A percentile compares a stretch with the other conserved stretches of the same genome.
These are phyloP conservation scores for Pulveroboletus sp. DNA, from an alignment of 768 basidiomycete genomes.

Conservation along the genomic window DNA sequence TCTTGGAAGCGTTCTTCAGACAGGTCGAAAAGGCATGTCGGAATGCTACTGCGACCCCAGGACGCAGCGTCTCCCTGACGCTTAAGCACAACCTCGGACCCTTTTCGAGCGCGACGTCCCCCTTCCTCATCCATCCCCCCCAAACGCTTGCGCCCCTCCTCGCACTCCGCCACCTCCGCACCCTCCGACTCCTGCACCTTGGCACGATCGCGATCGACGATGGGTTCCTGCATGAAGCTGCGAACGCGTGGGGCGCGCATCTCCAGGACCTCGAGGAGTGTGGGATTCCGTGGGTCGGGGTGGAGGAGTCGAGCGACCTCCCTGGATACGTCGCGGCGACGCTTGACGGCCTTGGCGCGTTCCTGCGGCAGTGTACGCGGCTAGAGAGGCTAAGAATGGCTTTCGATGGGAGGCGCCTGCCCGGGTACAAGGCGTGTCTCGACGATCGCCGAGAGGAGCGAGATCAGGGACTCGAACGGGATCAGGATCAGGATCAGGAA, in stretches of 20 bases:
- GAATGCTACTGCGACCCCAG: background rate
- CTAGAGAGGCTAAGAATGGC: slow-evolving; percentile 19
- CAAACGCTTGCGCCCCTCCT: slow-evolving; percentile 24
- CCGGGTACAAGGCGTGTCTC: background rate
- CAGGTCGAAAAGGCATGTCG: slow-evolving; percentile 20
- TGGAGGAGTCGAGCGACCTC: slow-evolving; percentile 12
- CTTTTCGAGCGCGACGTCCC: slow-evolving; percentile 16
- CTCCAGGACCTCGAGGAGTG: slow-evolving; percentile 27
- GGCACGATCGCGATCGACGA: slow-evolving; percentile 29
- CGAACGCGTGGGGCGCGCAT: slow-evolving; percentile 23
- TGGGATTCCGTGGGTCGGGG: slow-evolving; percentile 26
- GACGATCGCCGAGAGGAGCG: background rate
- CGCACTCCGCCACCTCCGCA: slow-evolving; percentile 16
- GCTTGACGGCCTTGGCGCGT: slow-evolving; percentile 20
- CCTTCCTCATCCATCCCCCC: slow-evolving; percentile 25
- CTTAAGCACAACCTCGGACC: slow-evolving; percentile 27
- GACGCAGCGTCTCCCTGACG: slow-evolving; percentile 19
- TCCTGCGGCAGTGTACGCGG: slow-evolving; percentile 17
- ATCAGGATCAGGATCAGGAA: background rate
- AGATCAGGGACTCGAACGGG: background rate
- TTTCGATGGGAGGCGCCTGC: slow-evolving; percentile 22
- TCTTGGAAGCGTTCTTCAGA: slow-evolving; percentile 23
- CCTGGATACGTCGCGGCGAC: slow-evolving; percentile 15
- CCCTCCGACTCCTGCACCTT: slow-evolving; percentile 22
- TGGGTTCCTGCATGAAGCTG: slow-evolving; percentile 23